These are phyloP conservation scores for Pisolithus sp. DNA, from an alignment of 768 basidiomycete species.

Conservation along the genomic window DNA sequence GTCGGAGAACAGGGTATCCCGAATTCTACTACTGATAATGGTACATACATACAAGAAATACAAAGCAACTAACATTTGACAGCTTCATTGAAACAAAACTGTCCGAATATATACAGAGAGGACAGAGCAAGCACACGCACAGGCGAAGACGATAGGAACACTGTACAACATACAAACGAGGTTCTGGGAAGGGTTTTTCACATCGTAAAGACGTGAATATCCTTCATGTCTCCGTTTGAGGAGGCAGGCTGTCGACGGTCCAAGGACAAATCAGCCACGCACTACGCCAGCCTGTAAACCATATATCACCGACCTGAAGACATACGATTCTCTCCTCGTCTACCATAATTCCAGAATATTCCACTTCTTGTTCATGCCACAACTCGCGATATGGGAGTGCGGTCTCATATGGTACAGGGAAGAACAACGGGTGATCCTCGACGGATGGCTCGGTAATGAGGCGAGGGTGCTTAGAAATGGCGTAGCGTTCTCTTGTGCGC, in stretches of 20 bases:
- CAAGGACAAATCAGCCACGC: not conserved
- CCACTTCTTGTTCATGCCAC: slow-evolving; percentile 14
- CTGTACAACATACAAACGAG: too few relatives aligned
- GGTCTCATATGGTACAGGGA: slow-evolving; percentile 20
- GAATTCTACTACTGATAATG: too few relatives aligned
- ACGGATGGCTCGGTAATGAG: slow-evolving; percentile 9
- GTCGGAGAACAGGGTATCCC: too few relatives aligned
- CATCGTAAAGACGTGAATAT: slow-evolving; percentile 30
- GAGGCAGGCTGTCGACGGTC: slow-evolving; percentile 20
- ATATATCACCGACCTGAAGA: slow-evolving; percentile 29
- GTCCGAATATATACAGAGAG: too few relatives aligned
- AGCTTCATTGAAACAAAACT: too few relatives aligned
- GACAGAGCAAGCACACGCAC: too few relatives aligned
- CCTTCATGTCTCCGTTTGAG: slow-evolving; percentile 25
- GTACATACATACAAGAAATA: too few relatives aligned
- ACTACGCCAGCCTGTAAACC: not conserved
- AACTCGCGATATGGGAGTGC: slow-evolving; percentile 28
- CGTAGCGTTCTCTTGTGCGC: not conserved
- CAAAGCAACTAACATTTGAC: too few relatives aligned
- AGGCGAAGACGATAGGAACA: too few relatives aligned
- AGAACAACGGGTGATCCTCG: slow-evolving; percentile 14
- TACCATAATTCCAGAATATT: slow-evolving; percentile 37
- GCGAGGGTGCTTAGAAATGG: not conserved
- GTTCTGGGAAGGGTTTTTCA: slow-evolving; percentile 5
- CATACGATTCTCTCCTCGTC: slow-evolving; percentile 37